phyloP scores from a whole-genome alignment of 2,329 filamentous ascomycete species.

The Paraconiothyrium brasiliense region DNA sequence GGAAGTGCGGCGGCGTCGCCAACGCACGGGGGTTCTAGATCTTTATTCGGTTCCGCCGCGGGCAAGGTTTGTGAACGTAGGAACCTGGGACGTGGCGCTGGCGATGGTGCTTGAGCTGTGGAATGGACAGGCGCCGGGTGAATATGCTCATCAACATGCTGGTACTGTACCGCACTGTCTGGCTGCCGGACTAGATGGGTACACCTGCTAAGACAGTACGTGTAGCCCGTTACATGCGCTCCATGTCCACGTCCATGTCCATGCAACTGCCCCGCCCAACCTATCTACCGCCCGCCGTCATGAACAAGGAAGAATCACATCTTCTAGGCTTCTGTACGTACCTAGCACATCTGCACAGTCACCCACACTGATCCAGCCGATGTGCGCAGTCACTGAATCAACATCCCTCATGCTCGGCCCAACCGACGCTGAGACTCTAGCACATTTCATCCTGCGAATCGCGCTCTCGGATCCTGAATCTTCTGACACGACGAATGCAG shows the following conservation, averaged over 20 bases:
- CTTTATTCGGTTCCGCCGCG: neutral
- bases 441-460: constrained; percentile 24
- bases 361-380: constrained; percentile 12
- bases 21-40: neutral
- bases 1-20: neutral
- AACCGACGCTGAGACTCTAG: constrained; percentile 21
- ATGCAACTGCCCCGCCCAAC: constrained; percentile 16
- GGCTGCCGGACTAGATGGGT: neutral
- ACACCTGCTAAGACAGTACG: neutral
- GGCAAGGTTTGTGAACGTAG: constrained; percentile 21
- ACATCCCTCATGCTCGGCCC: constrained; percentile 25
- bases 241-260: constrained; percentile 19
- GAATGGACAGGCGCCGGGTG: neutral
- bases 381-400: constrained; percentile 23
- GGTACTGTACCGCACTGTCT: neutral
- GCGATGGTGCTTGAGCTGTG: constrained; percentile 19
- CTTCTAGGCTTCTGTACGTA: constrained; percentile 26
- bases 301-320: constrained; percentile 21
- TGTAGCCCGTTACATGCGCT: constrained; percentile 21
- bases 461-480: constrained; percentile 18
- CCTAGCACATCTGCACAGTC: constrained; percentile 3
- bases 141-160: neutral
- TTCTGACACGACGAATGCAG: constrained; percentile 22
- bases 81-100: constrained; percentile 21
- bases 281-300: constrained; percentile 20